Evolutionary conservation across 768 basidiomycete genomes (phyloP), one percentile per base, ranked within the genome.

Genomic region (Coprinellus micaceus): DNA sequence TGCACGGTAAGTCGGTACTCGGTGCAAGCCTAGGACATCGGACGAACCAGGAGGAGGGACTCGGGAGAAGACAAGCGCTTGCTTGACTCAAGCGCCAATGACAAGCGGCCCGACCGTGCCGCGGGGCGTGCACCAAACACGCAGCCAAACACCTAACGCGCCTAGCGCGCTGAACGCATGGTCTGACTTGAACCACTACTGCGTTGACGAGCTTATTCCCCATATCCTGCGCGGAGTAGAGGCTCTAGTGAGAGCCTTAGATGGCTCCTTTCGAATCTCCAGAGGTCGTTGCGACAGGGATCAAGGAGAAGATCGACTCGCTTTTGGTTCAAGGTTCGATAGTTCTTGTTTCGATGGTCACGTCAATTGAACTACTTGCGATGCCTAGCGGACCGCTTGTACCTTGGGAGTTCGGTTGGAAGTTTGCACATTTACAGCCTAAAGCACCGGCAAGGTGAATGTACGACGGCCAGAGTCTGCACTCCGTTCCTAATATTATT

Each of bases 221-320:
- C n/a, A 15, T 15, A 43, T 17, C 40, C 40, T 17, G n/a, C 6
- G 7, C 40, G 41, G n/a, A 24, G 52, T 41, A 41, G 25, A n/a
- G 52, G 25, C 26, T 43, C 19, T 21, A 43, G 40, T 43, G 40
- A 17, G 13, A 19, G 13, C 7, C 5, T n/a, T 6, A 43, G 13
- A 76, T 77, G 76, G 62, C 74, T 15, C 76, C 76, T 15, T 77
- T 77, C 56, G 58, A 63, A 21, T 39, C 64, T 4, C 76, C 76
- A 12, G 69, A 65, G 41, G 56, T 62, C 10, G 62, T 75, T 13
- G 63, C 75, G 25, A 64, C 71, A 15, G 77, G 77, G 6, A 67
- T 82, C 54, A 82, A 81, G 67, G 81, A 82, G 53, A 75, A 72
- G 60, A 66, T 76, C 24, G 81, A 82, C 43, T 74, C 79, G 19